Evolutionary conservation across 176 grass and related monocot genomes (phyloP), one percentile per base, ranked within the genome.

Genomic region (Oryza rufipogon): DNA sequence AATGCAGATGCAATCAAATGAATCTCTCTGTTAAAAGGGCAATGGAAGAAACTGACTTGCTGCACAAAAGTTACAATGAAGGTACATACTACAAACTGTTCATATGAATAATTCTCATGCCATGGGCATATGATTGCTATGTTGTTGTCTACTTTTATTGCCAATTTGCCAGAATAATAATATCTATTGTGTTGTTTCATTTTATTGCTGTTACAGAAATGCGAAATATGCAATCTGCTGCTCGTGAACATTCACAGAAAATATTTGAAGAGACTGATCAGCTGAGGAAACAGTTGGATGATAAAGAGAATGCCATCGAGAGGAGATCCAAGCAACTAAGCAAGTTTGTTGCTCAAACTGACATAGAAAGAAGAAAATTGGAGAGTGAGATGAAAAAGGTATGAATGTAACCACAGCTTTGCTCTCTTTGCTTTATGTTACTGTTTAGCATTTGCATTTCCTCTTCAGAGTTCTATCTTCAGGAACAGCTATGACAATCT

Each of bases 301-400:
- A 87, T 16, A 87, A 90, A 87, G 77, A 87, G 71, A 66, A 34
- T 6, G 19, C 60, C 48, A 77, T 90, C 34, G 75, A 83, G 75
- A 80, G 44, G 78, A 85, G 74, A 71, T 58, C 60, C 10, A 88
- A 79, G 60, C 64, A 86, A 66, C 70, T 88, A 52, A 80, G 45
- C 28, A 80, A 90, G 46, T 63, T 79, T n/a, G 85, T 82, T 66
- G 85, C 82, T 85, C 88, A 85, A 82, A 93, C 79, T 70, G 91
- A 90, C 22, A 63, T 87, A 66, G 88, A 93, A 54, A 88, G 77
- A 79, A 93, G 68, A 85, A 93, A 90, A 23, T 11, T 93, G 58
- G 85, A 90, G 39, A 77, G 85, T 60, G 91, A 93, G 64, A 88
- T 28, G 23, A 80, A 82, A 83, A 86, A 83, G 88, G 91, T 90